Base-by-base conservation (phyloP, 208 protist genomes). In the Trypanosoma boissoni region DNA sequence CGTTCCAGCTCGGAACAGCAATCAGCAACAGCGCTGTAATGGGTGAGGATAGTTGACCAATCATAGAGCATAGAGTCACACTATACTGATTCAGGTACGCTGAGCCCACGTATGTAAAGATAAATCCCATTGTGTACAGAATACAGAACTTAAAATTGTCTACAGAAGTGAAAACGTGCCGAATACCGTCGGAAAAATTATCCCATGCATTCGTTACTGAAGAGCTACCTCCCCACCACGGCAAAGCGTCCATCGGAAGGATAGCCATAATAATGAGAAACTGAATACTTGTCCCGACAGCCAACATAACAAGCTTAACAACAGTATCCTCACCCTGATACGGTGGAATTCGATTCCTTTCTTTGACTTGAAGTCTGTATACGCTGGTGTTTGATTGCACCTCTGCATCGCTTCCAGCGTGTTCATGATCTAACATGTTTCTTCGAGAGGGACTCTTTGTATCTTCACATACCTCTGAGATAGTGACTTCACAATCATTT, bases 11-110 rank as follows among this genome's bases (percentile, higher is more conserved):
- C 1, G 87, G 87, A 16, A 88, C 58, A 37, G 91, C 55, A 14
- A 94, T 74, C 1, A 94, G 72, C 50, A 91, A 8, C 18, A 94
- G 55, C 24, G 83, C 87, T 8, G 87, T 90, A 20, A 91, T 46
- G 0, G 87, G 87, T 3, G 79, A 85, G 16, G 79, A 83, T 27
- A 94, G 72, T 65, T 94, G 87, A 12, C 58, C 80, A 44, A 94
- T 76, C 43, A 91, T 89, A 45, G 80, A 87, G 73, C 87, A 91
- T 28, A 91, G 62, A 6, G 81, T 76, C 0, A 86, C 81, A 59
- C 83, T 91, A 69, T 91, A 86, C 44, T 94, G 87, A 64, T 94
- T 91, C n/a, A 94, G 71, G 60, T 94, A 91, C 20, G 83, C 83
- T 32, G 69, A 64, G 1, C 83, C 83, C 34, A 91, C 37, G 69